Percentiles rank a stretch among this genome's conserved stretches.
phyloP scores from a whole-genome alignment of 768 basidiomycete genomes.

The Piloderma croceum region DNA sequence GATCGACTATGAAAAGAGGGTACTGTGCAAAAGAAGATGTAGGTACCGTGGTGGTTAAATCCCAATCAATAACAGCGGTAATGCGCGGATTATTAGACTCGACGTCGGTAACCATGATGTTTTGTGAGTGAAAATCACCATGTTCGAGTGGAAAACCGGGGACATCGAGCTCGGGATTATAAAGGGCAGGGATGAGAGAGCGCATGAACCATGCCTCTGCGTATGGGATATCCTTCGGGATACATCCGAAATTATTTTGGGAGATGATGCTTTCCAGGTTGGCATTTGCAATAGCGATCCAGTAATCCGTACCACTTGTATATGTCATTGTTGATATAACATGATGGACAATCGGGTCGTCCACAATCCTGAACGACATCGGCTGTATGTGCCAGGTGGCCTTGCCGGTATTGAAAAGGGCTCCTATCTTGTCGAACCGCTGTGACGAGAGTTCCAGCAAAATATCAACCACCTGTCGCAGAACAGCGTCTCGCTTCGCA shows the following conservation, averaged over 20 bases:
- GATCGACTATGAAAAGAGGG: constrained; percentile 8
- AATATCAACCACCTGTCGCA: constrained; percentile 7
- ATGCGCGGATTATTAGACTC: constrained; percentile 10
- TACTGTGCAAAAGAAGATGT: constrained; percentile 5
- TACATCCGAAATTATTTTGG: constrained; percentile 5
- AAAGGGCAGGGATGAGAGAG: constrained; percentile 13
- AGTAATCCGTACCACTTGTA: constrained; percentile 5
- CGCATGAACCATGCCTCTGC: constrained; percentile 9
- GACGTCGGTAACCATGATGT: constrained; percentile 12
- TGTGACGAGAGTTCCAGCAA: constrained; percentile 5
- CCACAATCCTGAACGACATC: too few relatives aligned
- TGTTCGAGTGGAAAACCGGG: constrained; percentile 13
- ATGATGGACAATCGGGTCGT: not conserved
- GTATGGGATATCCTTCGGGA: constrained; percentile 2
- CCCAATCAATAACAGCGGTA: too few relatives aligned
- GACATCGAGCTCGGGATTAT: constrained; percentile 9
- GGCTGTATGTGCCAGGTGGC: constrained; percentile 1
- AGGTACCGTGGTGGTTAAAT: constrained; percentile 10
- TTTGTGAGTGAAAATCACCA: constrained; percentile 18
- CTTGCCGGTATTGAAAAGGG: constrained; percentile 1
- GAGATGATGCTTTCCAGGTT: constrained; percentile 5
- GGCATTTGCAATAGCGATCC: constrained; percentile 4
- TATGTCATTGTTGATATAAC: constrained; percentile 3
- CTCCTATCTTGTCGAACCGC: constrained; percentile 8
- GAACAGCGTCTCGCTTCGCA: constrained; percentile 3